These are phyloP conservation scores for Piedraia hortae DNA, from an alignment of 2,329 filamentous ascomycete species.

Conservation along the genomic window DNA sequence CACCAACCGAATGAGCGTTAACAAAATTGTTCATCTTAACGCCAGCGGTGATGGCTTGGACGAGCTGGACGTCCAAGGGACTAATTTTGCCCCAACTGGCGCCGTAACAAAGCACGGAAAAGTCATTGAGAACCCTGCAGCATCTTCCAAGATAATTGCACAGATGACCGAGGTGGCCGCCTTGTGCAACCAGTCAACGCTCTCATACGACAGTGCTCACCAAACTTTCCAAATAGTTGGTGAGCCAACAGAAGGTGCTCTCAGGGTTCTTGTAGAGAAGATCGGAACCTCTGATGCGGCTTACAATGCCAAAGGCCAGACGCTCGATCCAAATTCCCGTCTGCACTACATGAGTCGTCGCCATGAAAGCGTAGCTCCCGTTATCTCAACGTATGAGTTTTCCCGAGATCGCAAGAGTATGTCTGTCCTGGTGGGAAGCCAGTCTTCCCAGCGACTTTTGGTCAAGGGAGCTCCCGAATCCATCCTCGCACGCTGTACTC, in stretches of 20 bases:
- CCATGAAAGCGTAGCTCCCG: conserved; percentile 50
- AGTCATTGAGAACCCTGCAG: conserved; percentile 36
- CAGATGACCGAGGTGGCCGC: conserved; percentile 45
- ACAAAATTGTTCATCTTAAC: conserved; percentile 63
- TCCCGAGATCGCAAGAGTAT: conserved; percentile 96
- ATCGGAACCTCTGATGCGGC: conserved; percentile 51
- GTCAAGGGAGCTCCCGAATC: conserved; percentile 94
- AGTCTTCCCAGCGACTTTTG: conserved; percentile 43
- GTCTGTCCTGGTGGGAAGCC: conserved; percentile 64
- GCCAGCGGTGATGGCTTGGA: conserved; percentile 46
- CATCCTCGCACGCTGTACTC: conserved; percentile 72
- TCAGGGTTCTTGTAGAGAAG: conserved; percentile 80
- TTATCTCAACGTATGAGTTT: conserved; percentile 80
- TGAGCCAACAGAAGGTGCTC: conserved; percentile 81
- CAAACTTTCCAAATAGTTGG: conserved; percentile 58
- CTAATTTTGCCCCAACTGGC: conserved; percentile 69
- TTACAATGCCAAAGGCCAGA: conserved; percentile 24
- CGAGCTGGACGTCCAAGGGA: conserved; percentile 74
- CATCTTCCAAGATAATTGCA: conserved; percentile 45
- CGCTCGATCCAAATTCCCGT: conserved; percentile 26
- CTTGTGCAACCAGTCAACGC: conserved; percentile 67
- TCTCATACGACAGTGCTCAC: conserved; percentile 55
- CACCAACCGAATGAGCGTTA: conserved; percentile 98
- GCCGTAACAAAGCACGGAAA: conserved; percentile 40
- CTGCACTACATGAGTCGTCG: conserved; percentile 60